Base-by-base conservation (phyloP, 2,329 filamentous ascomycete genomes). In the Huntiella savannae region DNA sequence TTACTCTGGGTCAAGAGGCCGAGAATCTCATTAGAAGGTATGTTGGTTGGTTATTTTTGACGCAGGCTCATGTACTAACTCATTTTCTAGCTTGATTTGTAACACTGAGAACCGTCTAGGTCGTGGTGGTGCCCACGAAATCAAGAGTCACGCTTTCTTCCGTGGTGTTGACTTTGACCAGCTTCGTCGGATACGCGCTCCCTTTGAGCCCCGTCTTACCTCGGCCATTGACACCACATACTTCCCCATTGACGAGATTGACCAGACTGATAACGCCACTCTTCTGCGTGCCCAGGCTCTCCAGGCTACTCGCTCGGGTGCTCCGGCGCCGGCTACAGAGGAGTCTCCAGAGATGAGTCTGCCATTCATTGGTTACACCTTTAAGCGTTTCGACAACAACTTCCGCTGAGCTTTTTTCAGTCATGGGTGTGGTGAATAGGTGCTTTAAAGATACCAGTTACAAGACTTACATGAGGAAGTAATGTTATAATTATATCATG, bases 201-300 rank as follows among this genome's bases (percentile, higher is more conserved):
- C 91, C 0, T 98, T 98, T 59, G 88, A 96, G 66, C 91, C 91
- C 2, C 85, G 86, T 58, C 69, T 98, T 53, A 82, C 82, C 50
- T 93, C 84, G 52, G 91, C 91, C 62, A 82, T 95, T 56, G 91
- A 96, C 60, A 94, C 91, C 13, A 87, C 87, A 40, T 96, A 98
- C 69, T 98, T 98, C 77, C 91, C 91, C 6, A 95, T 86, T 45
- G 91, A 96, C 59, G 91, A 98, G 63, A 95, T 98, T 58, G 86
- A 93, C 55, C 88, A 95, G 67, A 88, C 86, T 47, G 88, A 95
- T 61, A 94, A 86, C 53, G 85, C 82, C 47, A 91, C 86, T 17
- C 73, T 83, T 53, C 73, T 94, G 57, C 82, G 85, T 60, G 83
- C 83, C 15, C 83, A 92, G 62, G 84, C 83, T 43, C 73, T 80